phyloP scores from a whole-genome alignment of 2,329 filamentous ascomycete species.

The Pseudogymnoascus sp. region DNA sequence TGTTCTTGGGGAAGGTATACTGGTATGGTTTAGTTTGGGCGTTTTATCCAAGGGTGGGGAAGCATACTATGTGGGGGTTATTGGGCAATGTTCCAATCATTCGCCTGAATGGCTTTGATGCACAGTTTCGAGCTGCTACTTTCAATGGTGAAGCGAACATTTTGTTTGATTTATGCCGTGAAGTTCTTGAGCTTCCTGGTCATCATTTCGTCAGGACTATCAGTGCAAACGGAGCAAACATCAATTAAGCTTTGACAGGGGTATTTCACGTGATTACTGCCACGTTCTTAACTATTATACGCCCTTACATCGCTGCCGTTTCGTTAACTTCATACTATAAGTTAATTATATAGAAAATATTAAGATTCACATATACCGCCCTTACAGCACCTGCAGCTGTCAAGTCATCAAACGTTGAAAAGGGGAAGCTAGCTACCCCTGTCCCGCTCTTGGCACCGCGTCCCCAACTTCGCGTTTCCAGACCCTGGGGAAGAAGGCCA shows the following conservation, averaged over 20 bases:
- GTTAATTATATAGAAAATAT: not conserved
- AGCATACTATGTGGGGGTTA: conserved; percentile 45
- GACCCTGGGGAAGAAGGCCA: conserved; percentile 4
- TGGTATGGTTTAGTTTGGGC: conserved; percentile 25
- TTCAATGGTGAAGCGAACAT: conserved; percentile 1
- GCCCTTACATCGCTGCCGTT: not conserved
- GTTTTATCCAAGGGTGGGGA: conserved; percentile 12
- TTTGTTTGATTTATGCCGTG: not conserved
- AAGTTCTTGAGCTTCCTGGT: not conserved
- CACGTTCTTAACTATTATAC: not conserved
- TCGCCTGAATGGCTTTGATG: not conserved
- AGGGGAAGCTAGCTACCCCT: conserved; percentile 10
- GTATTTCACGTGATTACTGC: not conserved
- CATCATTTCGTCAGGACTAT: not conserved
- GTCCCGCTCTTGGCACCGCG: conserved; percentile 9
- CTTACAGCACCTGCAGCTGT: not conserved
- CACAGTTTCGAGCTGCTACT: not conserved
- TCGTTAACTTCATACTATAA: not conserved
- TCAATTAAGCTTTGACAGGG: conserved; percentile 1
- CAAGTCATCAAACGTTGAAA: conserved; percentile 1
- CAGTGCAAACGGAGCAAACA: conserved; percentile 9
- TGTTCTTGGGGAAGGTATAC: conserved; percentile 48
- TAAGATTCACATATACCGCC: not conserved
- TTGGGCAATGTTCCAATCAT: conserved; percentile 34
- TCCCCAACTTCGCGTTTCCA: conserved; percentile 8